Conservation (phyloP, 768 basidiomycete genomes). For the Guyanaporus albipodus region DNA sequence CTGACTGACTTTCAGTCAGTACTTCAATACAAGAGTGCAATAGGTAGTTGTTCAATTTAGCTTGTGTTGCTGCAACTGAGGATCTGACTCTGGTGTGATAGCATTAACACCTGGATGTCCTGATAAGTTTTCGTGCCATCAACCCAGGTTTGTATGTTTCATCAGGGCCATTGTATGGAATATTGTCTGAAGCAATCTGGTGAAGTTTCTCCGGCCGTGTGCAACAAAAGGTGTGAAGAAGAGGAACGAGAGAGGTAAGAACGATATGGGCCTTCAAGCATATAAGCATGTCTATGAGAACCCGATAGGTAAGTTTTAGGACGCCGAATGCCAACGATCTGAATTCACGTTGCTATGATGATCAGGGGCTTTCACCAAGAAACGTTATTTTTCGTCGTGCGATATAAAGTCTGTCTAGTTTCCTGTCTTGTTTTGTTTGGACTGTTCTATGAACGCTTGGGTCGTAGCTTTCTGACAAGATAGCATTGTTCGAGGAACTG, state of each 20-base stretch:
- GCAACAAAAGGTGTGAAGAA: constrained; percentile 3
- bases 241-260: constrained; percentile 9
- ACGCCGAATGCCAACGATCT: not conserved
- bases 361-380: constrained; percentile 31
- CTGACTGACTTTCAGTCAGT: no score
- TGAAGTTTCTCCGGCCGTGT: constrained; percentile 19
- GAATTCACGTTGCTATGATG: not conserved
- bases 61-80: no score
- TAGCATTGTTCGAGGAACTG: constrained; percentile 38
- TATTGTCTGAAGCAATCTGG: constrained; percentile 34
- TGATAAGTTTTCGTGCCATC: constrained; percentile 51
- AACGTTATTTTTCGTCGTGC: constrained; percentile 69
- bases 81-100: no score
- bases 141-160: constrained; percentile 71
- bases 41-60: no score
- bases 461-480: constrained; percentile 42
- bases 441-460: not conserved
- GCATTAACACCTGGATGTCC: constrained; percentile 56
- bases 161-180: constrained; percentile 71
- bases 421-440: not conserved
- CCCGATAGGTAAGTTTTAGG: constrained; percentile 3
- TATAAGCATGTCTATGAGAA: constrained; percentile 19
- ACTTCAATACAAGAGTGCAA: no score
- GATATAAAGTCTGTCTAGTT: constrained; percentile 54
- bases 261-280: constrained; percentile 19